Percentiles rank a stretch among this genome's conserved stretches.
Conservation (phyloP, 2,329 filamentous ascomycete species). For the Pleoardoris graminearum region DNA sequence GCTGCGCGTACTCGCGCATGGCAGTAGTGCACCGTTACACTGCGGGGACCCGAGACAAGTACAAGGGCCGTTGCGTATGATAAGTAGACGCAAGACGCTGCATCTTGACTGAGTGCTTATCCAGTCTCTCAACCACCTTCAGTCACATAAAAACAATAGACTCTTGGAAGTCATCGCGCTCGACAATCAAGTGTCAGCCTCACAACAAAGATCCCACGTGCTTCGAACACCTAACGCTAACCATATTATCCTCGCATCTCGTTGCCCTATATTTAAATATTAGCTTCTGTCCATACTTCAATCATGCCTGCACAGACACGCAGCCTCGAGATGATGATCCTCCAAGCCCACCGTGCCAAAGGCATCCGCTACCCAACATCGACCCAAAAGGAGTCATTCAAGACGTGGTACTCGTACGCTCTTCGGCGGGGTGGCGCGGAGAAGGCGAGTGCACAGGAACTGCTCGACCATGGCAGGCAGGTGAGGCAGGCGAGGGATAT, state of each 20-base stretch:
- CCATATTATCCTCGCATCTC: not conserved
- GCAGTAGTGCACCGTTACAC: not conserved
- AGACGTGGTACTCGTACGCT: constrained; percentile 44
- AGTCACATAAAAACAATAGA: no score
- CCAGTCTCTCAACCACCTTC: not conserved
- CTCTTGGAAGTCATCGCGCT: no score
- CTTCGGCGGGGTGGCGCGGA: constrained; percentile 28
- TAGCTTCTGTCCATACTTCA: not conserved
- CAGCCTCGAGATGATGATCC: constrained; percentile 36
- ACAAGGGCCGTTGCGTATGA: not conserved
- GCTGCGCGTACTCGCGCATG: not conserved
- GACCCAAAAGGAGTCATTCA: constrained; percentile 39
- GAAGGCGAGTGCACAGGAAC: constrained; percentile 22
- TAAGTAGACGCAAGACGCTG: not conserved
- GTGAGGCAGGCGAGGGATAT: constrained; percentile 28
- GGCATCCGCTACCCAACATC: constrained; percentile 38
- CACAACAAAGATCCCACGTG: no score
- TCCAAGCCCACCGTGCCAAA: constrained; percentile 42
- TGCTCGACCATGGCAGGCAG: constrained; percentile 31
- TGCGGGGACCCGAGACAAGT: not conserved
- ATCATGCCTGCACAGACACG: constrained; percentile 32
- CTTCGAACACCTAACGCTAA: no score
- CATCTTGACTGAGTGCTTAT: not conserved
- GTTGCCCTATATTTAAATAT: not conserved
- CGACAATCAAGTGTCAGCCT: no score